Conservation (phyloP, 2,329 filamentous ascomycete genomes). For the Exophiala viscosa region DNA sequence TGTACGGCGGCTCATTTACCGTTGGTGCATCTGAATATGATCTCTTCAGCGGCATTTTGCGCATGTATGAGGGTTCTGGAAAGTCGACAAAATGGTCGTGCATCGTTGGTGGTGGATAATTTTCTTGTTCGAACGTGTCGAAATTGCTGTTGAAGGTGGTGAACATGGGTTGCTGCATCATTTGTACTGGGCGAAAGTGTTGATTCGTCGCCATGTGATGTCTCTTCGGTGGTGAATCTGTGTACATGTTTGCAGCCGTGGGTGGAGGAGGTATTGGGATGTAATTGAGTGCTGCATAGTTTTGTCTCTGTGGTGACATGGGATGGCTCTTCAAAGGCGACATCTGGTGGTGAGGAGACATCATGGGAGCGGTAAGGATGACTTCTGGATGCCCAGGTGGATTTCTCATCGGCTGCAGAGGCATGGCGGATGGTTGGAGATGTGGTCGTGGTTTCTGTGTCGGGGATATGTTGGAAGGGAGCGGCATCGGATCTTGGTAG, state of each 20-base stretch:
- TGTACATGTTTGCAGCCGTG: conserved; percentile 40
- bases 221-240: conserved; percentile 48
- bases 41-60: conserved; percentile 52
- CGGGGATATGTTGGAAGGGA: conserved; percentile 36
- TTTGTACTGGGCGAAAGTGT: conserved; percentile 36
- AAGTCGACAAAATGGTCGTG: conserved; percentile 47
- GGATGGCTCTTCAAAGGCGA: conserved; percentile 65
- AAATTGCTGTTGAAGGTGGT: conserved; percentile 45
- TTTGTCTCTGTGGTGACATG: conserved; percentile 55
- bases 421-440: conserved; percentile 53
- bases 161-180: conserved; percentile 44
- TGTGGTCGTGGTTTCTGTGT: conserved; percentile 35
- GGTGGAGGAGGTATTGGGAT: conserved; percentile 56
- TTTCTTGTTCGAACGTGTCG: conserved; percentile 46
- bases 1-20: conserved; percentile 65
- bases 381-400: conserved; percentile 55
- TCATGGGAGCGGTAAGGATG: conserved; percentile 60
- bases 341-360: conserved; percentile 34
- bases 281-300: conserved; percentile 57
- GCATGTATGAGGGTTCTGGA: conserved; percentile 44
- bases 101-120: conserved; percentile 41
- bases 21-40: conserved; percentile 68
- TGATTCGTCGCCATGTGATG: conserved; percentile 34
- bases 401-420: conserved; percentile 33
- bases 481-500: conserved; percentile 53